Conservation (phyloP, 129 eudicot genomes). For the Tagetes erecta region DNA sequence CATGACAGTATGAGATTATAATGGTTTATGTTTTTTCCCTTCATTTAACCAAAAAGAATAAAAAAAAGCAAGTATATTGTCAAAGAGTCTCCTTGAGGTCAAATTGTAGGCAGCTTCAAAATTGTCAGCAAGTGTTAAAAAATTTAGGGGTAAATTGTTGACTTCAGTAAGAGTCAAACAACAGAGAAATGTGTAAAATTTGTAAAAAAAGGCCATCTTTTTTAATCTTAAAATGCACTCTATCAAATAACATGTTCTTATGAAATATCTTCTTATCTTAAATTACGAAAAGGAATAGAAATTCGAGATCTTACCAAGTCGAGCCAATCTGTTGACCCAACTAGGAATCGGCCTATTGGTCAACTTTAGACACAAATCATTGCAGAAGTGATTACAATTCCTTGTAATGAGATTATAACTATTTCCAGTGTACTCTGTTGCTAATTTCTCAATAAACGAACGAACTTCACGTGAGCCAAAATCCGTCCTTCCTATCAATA, state of each 20-base stretch:
- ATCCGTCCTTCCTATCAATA: conserved; percentile 83
- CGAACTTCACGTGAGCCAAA: conserved; percentile 75
- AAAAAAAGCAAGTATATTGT: no score
- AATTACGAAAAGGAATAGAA: conserved; percentile 12
- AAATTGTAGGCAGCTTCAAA: no score
- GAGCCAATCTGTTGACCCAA: conserved; percentile 92
- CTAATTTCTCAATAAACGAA: conserved; percentile 63
- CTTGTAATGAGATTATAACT: conserved; percentile 77
- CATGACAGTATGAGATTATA: background rate
- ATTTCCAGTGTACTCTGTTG: conserved; percentile 69
- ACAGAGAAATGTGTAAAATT: background rate
- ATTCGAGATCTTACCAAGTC: conserved; percentile 64
- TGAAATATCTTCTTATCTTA: background rate
- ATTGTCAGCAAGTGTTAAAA: background rate
- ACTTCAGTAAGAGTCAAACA: conserved; percentile 8
- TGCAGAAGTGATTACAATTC: conserved; percentile 94
- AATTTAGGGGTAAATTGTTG: background rate
- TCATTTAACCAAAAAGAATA: background rate
- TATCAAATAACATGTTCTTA: background rate
- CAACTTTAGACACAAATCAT: conserved; percentile 65
- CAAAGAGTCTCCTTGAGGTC: no score
- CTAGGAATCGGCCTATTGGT: conserved; percentile 78
- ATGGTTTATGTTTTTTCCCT: background rate
- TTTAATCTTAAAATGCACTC: conserved; percentile 20
- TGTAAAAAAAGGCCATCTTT: background rate